These are phyloP conservation scores for Solanum piurae DNA, from an alignment of 257 asterid genomes.

Conservation along the genomic window DNA sequence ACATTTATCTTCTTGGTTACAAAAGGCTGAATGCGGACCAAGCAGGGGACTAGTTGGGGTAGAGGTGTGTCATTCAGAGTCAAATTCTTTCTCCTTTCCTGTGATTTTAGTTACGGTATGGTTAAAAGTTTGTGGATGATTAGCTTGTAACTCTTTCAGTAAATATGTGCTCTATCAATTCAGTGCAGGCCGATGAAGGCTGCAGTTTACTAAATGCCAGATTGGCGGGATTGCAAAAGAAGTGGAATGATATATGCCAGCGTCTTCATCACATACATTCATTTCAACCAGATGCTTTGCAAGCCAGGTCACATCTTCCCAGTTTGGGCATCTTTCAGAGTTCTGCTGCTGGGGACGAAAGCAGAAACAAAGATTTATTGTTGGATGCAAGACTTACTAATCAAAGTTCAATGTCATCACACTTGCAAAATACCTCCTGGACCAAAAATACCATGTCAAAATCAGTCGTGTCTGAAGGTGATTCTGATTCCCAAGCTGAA, in stretches of 20 bases:
- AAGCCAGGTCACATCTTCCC: conserved; percentile 20
- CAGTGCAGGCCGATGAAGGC: conserved; percentile 89
- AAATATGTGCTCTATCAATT: conserved; percentile 42
- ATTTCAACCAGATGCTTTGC: conserved; percentile 24
- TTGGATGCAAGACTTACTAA: conserved; percentile 14
- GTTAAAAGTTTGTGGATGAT: background rate
- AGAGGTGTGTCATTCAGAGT: conserved; percentile 53
- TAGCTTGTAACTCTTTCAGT: conserved; percentile 3
- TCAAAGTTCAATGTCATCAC: conserved; percentile 17
- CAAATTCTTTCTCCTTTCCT: conserved; percentile 5
- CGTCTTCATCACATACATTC: conserved; percentile 46
- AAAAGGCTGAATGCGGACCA: conserved; percentile 37
- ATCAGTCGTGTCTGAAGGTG: conserved; percentile 10
- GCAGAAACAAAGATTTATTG: conserved; percentile 16
- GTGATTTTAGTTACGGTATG: background rate
- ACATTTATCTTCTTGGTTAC: conserved; percentile 63
- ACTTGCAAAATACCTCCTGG: conserved; percentile 19
- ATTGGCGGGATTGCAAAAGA: conserved; percentile 41
- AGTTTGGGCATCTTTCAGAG: conserved; percentile 12
- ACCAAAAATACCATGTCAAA: conserved; percentile 8
- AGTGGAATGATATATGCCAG: conserved; percentile 84
- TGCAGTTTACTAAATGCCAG: conserved; percentile 40
- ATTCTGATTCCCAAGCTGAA: conserved; percentile 20
- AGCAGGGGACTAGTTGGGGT: conserved; percentile 29
- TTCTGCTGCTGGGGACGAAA: conserved; percentile 14